Conservation (phyloP, 495 filamentous ascomycete genomes). For the Daldinia caldariorum region DNA sequence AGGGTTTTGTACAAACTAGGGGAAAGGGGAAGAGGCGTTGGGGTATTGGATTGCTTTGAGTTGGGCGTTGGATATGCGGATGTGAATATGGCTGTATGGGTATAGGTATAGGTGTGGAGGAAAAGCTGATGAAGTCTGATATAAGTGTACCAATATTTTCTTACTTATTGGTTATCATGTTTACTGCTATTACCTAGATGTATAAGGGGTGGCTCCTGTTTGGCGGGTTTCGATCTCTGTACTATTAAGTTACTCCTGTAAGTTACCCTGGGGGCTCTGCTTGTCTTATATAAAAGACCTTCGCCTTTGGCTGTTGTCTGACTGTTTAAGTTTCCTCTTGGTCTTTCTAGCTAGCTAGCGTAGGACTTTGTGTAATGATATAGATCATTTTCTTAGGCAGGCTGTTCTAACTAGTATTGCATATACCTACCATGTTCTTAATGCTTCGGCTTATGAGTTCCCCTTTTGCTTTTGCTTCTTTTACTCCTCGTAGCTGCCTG, state of each 20-base stretch:
- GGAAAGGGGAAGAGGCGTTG: neutral
- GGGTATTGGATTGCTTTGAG: neutral
- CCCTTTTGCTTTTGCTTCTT: neutral
- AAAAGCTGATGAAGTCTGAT: neutral
- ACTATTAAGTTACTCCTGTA: slow-evolving; percentile 2
- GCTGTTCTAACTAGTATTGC: neutral
- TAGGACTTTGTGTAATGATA: slow-evolving; percentile 2
- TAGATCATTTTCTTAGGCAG: neutral
- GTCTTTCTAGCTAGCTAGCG: neutral
- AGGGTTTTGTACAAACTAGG: neutral
- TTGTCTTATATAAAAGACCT: neutral
- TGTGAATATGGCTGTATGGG: too few species aligned
- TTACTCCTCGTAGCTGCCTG: neutral
- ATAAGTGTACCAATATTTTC: slow-evolving; percentile 1
- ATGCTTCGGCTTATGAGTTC: neutral
- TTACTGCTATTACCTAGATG: slow-evolving; percentile 4
- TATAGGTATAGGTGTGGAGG: slow-evolving; percentile 3
- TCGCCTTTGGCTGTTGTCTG: neutral
- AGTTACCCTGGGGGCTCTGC: neutral
- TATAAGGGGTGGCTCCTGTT: slow-evolving; percentile 10
- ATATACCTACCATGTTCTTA: neutral
- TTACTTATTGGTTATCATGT: neutral
- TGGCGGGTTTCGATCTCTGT: neutral
- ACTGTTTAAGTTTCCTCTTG: neutral
- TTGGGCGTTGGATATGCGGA: slow-evolving; percentile 8